phyloP scores from a whole-genome alignment of 257 asterid genomes.

The Salvia rosmarinus region DNA sequence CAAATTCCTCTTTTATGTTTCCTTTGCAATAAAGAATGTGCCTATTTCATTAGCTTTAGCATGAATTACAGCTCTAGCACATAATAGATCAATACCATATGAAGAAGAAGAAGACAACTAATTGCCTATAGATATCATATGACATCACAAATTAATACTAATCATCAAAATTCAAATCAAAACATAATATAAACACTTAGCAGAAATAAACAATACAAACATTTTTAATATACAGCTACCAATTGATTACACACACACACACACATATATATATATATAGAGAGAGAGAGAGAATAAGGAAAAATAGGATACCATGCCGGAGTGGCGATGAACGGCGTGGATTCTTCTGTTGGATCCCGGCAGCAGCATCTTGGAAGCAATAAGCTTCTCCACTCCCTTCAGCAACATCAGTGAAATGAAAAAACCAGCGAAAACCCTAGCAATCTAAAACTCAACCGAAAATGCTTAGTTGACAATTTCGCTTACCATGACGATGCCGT shows the following conservation, averaged over 20 bases:
- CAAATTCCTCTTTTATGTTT: background rate
- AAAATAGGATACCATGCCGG: slow-evolving; percentile 65
- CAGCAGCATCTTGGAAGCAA: slow-evolving; percentile 83
- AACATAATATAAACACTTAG: background rate
- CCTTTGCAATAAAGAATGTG: too few relatives aligned
- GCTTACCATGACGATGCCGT: slow-evolving; percentile 74
- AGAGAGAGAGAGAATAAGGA: background rate
- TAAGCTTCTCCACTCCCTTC: slow-evolving; percentile 90
- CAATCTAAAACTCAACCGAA: slow-evolving; percentile 13
- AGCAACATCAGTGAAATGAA: background rate
- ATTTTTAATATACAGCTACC: background rate
- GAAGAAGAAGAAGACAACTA: background rate
- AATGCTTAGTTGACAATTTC: background rate
- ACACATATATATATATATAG: too few relatives aligned
- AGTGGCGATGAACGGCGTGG: slow-evolving; percentile 79
- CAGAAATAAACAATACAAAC: background rate
- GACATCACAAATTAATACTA: slow-evolving; percentile 1
- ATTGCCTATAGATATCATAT: too few relatives aligned
- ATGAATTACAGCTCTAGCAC: slow-evolving; percentile 1
- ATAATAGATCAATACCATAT: slow-evolving; percentile 11
- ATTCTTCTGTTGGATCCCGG: slow-evolving; percentile 84
- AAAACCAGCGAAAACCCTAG: slow-evolving; percentile 40
- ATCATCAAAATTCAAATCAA: background rate
- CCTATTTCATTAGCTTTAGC: slow-evolving; percentile 13
- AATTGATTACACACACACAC: background rate